Conservation (phyloP, 2,329 filamentous ascomycete species). For the Rutstroemia sp. region DNA sequence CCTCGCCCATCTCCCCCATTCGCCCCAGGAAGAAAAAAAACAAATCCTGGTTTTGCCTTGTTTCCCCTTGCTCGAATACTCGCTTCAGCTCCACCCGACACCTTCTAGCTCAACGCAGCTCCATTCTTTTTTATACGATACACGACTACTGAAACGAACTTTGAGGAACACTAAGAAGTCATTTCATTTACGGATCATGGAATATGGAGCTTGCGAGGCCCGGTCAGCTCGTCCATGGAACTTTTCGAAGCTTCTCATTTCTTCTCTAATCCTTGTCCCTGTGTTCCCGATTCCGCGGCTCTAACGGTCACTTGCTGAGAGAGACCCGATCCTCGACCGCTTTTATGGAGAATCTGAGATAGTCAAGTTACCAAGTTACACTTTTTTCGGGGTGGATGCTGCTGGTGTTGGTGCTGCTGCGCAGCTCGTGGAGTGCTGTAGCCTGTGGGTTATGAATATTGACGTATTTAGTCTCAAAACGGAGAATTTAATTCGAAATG, state of each 20-base stretch:
- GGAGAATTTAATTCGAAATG: too few relatives aligned
- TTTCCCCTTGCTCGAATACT: background rate
- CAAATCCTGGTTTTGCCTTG: background rate
- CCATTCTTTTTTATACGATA: background rate
- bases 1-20: too few relatives aligned
- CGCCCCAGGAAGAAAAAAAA: too few relatives aligned
- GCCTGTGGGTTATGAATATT: too few relatives aligned
- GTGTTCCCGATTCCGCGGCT: slow-evolving; percentile 3
- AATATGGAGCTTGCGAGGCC: background rate
- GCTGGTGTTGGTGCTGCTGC: background rate
- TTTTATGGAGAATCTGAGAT: background rate
- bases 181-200: slow-evolving; percentile 5
- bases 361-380: background rate
- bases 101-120: background rate
- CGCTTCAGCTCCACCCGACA: background rate
- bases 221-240: background rate
- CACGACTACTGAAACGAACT: background rate
- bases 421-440: too few relatives aligned
- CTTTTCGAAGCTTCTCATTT: slow-evolving; percentile 10
- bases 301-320: slow-evolving; percentile 1
- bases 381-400: background rate
- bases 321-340: slow-evolving; percentile 5
- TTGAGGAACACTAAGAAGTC: background rate
- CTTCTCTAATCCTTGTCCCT: slow-evolving; percentile 10
- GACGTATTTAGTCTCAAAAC: too few relatives aligned